Evolutionary conservation across 2,329 filamentous ascomycete genomes (phyloP), one percentile per base, ranked within the genome.

Genomic region (Ophiosphaerella korrae): DNA sequence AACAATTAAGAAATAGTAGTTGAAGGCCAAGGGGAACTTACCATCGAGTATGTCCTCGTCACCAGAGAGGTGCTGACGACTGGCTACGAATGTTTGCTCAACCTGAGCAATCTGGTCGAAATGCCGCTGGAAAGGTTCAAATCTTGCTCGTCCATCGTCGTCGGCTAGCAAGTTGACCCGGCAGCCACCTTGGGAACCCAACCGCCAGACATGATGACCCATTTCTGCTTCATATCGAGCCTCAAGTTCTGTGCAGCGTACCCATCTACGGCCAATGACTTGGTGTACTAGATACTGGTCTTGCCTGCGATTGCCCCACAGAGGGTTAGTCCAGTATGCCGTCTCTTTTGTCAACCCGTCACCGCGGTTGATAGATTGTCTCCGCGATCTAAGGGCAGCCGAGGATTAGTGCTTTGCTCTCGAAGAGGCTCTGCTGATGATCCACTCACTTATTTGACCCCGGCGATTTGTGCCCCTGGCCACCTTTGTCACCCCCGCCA

Each of bases 201-300:
- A 9, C 24, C 37, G 33, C 24, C 21, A 45, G 21, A 45, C 42
- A 9, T 12, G 12, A 24, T 34, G 37, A 5, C 33, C 33, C 13
- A 23, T 38, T 23, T 45, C 34, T 7, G 42, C 42, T 18, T 45
- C 42, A 23, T 29, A 45, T 7, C 33, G 42, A 18, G 42, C 42
- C 21, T 45, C 42, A n/a, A n/a, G 14, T 3, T 29, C 16, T 3
- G 42, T 45, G 13, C 24, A 34, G 24, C 42, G 42, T 7, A 37
- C 24, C 42, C 42, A 45, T 18, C 16, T 9, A 14, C 7, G 8
- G 16, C 32, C 23, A 23, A 14, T 21, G 23, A n/a, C 6, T 5
- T 33, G 42, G 11, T 45, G 42, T 7, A 45, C 34, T 3, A 45
- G 29, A 34, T 34, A 45, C 14, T 45, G 42, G 4, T n/a, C 29